phyloP scores from a whole-genome alignment of 495 filamentous ascomycete species.

The Schizothecium vesticola region DNA sequence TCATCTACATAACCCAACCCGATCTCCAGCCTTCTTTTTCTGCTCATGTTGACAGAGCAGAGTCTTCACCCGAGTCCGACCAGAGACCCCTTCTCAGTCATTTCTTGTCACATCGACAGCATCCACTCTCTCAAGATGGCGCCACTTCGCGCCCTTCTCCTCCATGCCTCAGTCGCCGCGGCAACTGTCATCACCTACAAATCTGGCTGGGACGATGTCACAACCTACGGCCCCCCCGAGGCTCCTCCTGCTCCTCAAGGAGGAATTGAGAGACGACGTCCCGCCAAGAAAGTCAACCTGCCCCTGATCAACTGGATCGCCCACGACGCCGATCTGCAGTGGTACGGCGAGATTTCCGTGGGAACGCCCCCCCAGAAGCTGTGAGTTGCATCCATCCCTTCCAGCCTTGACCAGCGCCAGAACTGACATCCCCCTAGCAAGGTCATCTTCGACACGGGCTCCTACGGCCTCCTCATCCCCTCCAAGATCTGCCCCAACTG shows the following conservation, averaged over 20 bases:
- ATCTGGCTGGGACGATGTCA: background rate
- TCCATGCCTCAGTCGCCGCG: background rate
- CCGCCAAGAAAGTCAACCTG: constrained; percentile 7
- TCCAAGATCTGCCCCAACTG: constrained; percentile 22
- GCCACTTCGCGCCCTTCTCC: background rate
- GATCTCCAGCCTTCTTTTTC: background rate
- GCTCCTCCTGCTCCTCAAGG: background rate
- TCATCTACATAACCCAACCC: background rate
- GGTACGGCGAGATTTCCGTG: constrained; percentile 22
- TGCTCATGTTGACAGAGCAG: background rate
- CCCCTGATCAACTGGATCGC: constrained; percentile 2
- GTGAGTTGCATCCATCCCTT: constrained; percentile 3
- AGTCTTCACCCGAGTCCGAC: background rate
- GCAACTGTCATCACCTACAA: background rate
- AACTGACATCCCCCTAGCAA: constrained; percentile 11
- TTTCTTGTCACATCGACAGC: background rate
- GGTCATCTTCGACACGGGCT: constrained; percentile 26
- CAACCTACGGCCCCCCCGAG: background rate
- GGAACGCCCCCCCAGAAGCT: constrained; percentile 24
- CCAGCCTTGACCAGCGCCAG: too few species aligned
- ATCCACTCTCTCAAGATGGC: background rate
- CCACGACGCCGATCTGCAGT: constrained; percentile 16
- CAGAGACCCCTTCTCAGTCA: background rate
- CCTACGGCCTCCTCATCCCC: constrained; percentile 16
- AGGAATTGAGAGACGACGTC: background rate